These are phyloP conservation scores for Fusarium nelsonii DNA, from an alignment of 2,329 filamentous ascomycete species.

Conservation along the genomic window DNA sequence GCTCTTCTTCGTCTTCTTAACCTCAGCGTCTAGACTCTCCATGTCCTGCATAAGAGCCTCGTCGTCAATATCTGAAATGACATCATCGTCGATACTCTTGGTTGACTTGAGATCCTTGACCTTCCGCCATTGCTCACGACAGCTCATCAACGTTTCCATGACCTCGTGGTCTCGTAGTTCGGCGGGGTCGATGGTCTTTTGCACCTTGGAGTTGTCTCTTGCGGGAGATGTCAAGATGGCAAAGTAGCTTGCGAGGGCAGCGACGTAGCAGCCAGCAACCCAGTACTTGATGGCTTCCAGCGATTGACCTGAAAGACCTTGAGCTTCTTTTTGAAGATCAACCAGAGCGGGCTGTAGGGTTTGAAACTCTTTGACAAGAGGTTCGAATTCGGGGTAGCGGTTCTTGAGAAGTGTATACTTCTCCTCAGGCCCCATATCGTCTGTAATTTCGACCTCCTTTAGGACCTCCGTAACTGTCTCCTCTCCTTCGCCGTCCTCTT, in stretches of 20 bases:
- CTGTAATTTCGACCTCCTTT: slow-evolving; percentile 83
- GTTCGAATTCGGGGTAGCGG: slow-evolving; percentile 93
- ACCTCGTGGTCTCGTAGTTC: slow-evolving; percentile 90
- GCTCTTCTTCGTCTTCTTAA: slow-evolving; percentile 50
- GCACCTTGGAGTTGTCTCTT: slow-evolving; percentile 65
- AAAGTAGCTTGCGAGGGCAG: slow-evolving; percentile 92
- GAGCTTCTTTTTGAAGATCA: slow-evolving; percentile 68
- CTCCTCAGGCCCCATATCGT: slow-evolving; percentile 82
- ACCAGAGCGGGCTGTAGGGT: slow-evolving; percentile 76
- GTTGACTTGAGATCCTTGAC: slow-evolving; percentile 74
- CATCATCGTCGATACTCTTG: slow-evolving; percentile 55
- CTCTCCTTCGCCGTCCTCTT: slow-evolving; percentile 62
- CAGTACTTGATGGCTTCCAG: slow-evolving; percentile 80
- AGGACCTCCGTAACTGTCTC: slow-evolving; percentile 87
- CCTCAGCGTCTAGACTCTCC: slow-evolving; percentile 32
- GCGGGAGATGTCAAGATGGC: slow-evolving; percentile 88
- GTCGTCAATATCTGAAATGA: slow-evolving; percentile 37
- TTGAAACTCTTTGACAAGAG: slow-evolving; percentile 82
- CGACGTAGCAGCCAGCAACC: slow-evolving; percentile 86
- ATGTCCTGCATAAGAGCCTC: slow-evolving; percentile 46
- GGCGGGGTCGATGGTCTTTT: slow-evolving; percentile 76
- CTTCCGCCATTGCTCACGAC: slow-evolving; percentile 82
- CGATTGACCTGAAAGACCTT: slow-evolving; percentile 63
- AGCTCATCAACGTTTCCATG: slow-evolving; percentile 86
- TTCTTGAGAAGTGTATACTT: slow-evolving; percentile 79